Evolutionary conservation across 257 asterid species (phyloP).

Genomic region (Scutellaria minor): DNA sequence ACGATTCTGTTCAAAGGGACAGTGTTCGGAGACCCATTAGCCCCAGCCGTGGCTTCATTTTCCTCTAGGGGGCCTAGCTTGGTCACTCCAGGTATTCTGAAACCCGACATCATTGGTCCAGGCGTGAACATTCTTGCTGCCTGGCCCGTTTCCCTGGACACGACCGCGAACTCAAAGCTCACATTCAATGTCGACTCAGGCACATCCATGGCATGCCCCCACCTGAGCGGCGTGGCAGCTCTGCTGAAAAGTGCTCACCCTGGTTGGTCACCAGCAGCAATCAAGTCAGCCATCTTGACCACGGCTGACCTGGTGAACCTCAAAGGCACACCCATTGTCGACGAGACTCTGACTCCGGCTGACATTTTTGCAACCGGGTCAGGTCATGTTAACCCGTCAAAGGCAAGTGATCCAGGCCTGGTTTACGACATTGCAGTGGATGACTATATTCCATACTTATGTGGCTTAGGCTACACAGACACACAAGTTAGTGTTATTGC

Average conservation of each 20-base stretch:
- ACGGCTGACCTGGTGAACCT: slow-evolving; percentile 28
- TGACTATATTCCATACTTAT: slow-evolving; percentile 42
- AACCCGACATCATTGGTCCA: slow-evolving; percentile 51
- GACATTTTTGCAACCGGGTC: slow-evolving; percentile 39
- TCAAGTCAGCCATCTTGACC: slow-evolving; percentile 31
- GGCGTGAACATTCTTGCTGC: slow-evolving; percentile 49
- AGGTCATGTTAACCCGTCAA: slow-evolving; percentile 49
- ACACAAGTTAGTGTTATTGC: slow-evolving; percentile 35
- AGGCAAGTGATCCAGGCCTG: slow-evolving; percentile 45
- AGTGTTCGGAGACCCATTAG: slow-evolving; percentile 30
- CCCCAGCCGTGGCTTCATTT: slow-evolving; percentile 38
- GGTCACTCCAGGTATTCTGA: slow-evolving; percentile 40
- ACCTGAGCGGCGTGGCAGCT: slow-evolving; percentile 43
- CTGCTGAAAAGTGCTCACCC: slow-evolving; percentile 47
- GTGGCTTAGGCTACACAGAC: slow-evolving; percentile 44
- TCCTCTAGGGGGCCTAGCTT: slow-evolving; percentile 45
- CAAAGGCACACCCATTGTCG: slow-evolving; percentile 27
- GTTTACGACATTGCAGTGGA: slow-evolving; percentile 37
- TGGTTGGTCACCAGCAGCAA: slow-evolving; percentile 43
- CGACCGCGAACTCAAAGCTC: slow-evolving; percentile 14
- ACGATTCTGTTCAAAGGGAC: slow-evolving; percentile 42
- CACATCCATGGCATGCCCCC: slow-evolving; percentile 50
- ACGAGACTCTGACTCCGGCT: slow-evolving; percentile 34
- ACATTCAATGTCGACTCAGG: slow-evolving; percentile 42
- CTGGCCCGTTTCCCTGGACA: slow-evolving; percentile 38